Evolutionary conservation across 495 filamentous ascomycete genomes (phyloP), one percentile per base, ranked within the genome.

Genomic region (Penicillium cinerascens): DNA sequence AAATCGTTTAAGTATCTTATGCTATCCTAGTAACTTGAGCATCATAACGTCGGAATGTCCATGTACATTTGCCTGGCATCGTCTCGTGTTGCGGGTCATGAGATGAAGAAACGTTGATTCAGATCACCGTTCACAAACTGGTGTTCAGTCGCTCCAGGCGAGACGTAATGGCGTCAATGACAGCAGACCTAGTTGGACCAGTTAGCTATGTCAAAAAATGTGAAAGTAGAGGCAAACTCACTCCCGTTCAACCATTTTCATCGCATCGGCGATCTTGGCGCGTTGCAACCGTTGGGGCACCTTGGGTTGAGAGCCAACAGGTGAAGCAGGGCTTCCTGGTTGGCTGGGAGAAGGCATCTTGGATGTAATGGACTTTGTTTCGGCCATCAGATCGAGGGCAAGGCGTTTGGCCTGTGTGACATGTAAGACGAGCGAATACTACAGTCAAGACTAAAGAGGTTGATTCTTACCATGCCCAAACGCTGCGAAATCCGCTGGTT

Each of bases 181-280:
- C 67, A 39, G 70, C 68, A 29, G 70, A 72, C 37, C 69, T 73
- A 44, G 36, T 35, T 40, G 8, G 36, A 27, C 27, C 10, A 21
- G 45, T 64, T 47, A 58, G 51, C 44, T 48, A 29, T 27, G 21
- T n/a, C 22, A 13, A 49, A 27, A 43, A 1, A 47, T 10, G 38
- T 9, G 1, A 22, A 23, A 35, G 2, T 36, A 16, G 16, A 43
- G 35, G 37, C 29, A 20, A 23, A 72, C 77, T 49, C 43, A 78
- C 76, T 91, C 87, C 66, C 87, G 74, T 37, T 89, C 86, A 55
- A 91, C 74, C 66, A 90, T 75, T 48, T 70, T 71, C 76, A 86
- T 87, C 10, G 88, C 82, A 67, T 89, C 83, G 15, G 75, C 73
- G 52, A 88, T 67, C 72, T 86, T 88, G 22, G 79, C 81, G 50